Evolutionary conservation across 768 basidiomycete species (phyloP).

Genomic region (Hortiboletus flavorubellus): DNA sequence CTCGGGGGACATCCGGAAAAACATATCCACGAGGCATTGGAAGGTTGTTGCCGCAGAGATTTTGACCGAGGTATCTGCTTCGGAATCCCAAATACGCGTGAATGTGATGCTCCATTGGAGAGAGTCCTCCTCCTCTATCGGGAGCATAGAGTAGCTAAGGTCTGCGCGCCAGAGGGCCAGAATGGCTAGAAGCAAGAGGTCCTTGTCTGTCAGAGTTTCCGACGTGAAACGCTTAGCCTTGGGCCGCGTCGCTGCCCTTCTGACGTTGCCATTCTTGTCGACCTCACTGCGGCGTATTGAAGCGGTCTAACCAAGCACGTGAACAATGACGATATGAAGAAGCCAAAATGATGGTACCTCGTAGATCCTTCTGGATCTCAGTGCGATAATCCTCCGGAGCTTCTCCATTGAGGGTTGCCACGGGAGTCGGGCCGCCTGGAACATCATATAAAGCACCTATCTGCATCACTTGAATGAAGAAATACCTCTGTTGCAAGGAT

Average conservation of each 20-base stretch:
- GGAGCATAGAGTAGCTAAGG: constrained; percentile 51
- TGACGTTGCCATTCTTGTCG: constrained; percentile 53
- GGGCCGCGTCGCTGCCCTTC: constrained; percentile 53
- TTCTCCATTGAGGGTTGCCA: constrained; percentile 55
- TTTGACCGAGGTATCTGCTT: constrained; percentile 64
- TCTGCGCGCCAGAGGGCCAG: constrained; percentile 64
- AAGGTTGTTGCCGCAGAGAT: constrained; percentile 54
- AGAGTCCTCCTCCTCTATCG: constrained; percentile 39
- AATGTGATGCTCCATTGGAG: constrained; percentile 46
- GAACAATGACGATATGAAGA: constrained; percentile 4
- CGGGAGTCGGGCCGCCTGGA: constrained; percentile 48
- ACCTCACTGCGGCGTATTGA: constrained; percentile 58
- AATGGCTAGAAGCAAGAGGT: constrained; percentile 67
- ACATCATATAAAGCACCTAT: constrained; percentile 8
- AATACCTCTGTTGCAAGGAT: constrained; percentile 65
- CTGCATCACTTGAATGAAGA: neutral
- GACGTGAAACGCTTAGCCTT: constrained; percentile 54
- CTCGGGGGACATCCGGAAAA: constrained; percentile 40
- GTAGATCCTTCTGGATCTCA: constrained; percentile 54
- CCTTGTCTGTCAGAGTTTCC: constrained; percentile 64
- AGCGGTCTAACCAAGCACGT: constrained; percentile 37
- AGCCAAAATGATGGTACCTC: constrained; percentile 39
- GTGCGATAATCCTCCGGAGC: constrained; percentile 42
- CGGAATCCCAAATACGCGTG: constrained; percentile 57
- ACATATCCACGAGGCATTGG: constrained; percentile 40